These are phyloP conservation scores for Salvia miltiorrhiza DNA, from an alignment of 257 asterid species.

Conservation along the genomic window DNA sequence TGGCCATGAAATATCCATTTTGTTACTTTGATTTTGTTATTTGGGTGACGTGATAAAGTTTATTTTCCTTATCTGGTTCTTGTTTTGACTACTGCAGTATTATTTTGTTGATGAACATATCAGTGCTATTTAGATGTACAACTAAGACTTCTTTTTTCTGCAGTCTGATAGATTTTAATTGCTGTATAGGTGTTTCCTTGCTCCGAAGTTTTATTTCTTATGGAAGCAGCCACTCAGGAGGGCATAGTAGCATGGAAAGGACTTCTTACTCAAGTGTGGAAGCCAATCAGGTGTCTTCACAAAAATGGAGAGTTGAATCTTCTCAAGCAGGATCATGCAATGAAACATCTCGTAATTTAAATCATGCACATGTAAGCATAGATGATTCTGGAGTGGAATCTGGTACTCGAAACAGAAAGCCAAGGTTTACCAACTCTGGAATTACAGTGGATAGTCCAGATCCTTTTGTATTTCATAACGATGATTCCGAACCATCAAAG, in stretches of 20 bases:
- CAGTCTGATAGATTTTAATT: slow-evolving; percentile 6
- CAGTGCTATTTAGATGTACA: not conserved
- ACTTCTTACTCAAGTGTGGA: slow-evolving; percentile 37
- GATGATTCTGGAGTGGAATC: slow-evolving; percentile 30
- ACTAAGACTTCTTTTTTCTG: slow-evolving; percentile 13
- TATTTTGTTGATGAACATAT: not conserved
- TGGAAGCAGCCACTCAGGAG: slow-evolving; percentile 33
- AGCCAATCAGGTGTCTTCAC: slow-evolving; percentile 29
- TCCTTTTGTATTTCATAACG: slow-evolving; percentile 74
- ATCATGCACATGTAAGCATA: slow-evolving; percentile 24
- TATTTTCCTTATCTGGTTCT: not conserved
- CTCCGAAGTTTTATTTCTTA: slow-evolving; percentile 30
- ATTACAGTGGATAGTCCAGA: slow-evolving; percentile 48
- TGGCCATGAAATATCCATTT: not conserved
- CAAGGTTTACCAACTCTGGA: slow-evolving; percentile 28
- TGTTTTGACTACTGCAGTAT: not conserved
- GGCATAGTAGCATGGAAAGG: slow-evolving; percentile 28
- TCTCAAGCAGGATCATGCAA: slow-evolving; percentile 48
- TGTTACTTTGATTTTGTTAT: not conserved
- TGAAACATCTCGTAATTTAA: slow-evolving; percentile 38
- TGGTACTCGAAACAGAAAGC: slow-evolving; percentile 23
- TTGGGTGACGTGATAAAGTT: not conserved
- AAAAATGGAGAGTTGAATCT: slow-evolving; percentile 53
- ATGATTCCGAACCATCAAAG: slow-evolving; percentile 57
- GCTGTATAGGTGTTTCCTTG: slow-evolving; percentile 46